These are phyloP conservation scores for Solanum ossicruentum DNA, from an alignment of 257 asterid species.

Conservation along the genomic window DNA sequence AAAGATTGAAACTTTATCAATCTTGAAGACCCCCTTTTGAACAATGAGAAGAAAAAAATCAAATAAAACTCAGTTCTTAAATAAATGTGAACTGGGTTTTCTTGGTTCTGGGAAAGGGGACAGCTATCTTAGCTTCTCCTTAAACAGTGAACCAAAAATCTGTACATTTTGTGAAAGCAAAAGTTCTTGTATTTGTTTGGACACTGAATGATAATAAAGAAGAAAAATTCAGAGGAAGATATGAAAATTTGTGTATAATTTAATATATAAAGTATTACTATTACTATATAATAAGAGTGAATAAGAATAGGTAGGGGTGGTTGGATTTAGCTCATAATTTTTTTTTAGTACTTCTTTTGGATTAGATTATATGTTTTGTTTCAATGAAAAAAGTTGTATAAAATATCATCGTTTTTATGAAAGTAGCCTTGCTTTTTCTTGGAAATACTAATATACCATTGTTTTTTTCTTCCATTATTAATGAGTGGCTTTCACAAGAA, in stretches of 20 bases:
- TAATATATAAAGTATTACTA: background rate
- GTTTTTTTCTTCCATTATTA: background rate
- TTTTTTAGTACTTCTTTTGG: background rate
- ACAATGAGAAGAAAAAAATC: background rate
- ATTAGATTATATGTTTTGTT: background rate
- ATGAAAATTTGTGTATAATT: background rate
- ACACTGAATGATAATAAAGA: background rate
- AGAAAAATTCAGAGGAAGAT: background rate
- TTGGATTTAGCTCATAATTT: constrained; percentile 19
- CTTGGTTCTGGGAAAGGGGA: background rate
- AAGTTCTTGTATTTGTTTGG: background rate
- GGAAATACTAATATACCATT: background rate
- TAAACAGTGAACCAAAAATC: background rate
- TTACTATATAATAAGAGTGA: background rate
- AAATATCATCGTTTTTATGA: background rate
- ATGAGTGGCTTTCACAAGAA: background rate
- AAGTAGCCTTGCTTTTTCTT: background rate
- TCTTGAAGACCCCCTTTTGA: background rate
- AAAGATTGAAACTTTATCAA: background rate
- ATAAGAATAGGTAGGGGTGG: constrained; percentile 34
- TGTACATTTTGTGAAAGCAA: background rate
- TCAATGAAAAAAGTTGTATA: background rate
- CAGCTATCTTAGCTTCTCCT: background rate
- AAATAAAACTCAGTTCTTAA: background rate
- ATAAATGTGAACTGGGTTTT: background rate